A percentile compares a stretch with the other conserved stretches of the same genome.
Conservation (phyloP, 148 eudicot genomes). For the Agrostemma githago region DNA sequence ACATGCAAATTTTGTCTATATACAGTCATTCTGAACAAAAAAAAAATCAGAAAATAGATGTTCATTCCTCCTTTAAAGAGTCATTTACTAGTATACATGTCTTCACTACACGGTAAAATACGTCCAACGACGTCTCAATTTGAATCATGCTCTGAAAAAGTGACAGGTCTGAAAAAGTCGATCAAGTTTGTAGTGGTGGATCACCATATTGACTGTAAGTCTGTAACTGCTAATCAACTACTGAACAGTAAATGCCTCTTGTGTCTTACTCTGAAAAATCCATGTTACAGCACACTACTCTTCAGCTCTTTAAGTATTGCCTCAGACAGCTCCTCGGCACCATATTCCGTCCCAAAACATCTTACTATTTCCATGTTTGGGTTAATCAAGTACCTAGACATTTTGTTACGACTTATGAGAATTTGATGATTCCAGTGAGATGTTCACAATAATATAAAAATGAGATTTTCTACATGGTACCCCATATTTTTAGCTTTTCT, state of each 20-base stretch:
- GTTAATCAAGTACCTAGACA: slow-evolving; percentile 69
- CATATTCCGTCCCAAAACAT: slow-evolving; percentile 67
- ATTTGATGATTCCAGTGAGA: background rate
- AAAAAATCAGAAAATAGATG: background rate
- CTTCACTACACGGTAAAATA: background rate
- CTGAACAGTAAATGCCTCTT: background rate
- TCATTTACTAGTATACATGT: background rate
- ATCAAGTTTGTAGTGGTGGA: background rate
- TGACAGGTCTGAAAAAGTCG: background rate
- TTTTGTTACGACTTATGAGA: slow-evolving; percentile 12
- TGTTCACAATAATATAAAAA: background rate
- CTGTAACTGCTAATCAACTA: background rate
- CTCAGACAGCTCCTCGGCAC: slow-evolving; percentile 58
- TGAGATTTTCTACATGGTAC: no score
- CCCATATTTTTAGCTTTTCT: no score
- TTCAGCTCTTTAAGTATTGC: slow-evolving; percentile 54
- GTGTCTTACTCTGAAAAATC: slow-evolving; percentile 20
- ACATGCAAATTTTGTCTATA: background rate
- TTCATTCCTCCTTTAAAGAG: background rate
- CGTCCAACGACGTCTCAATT: background rate
- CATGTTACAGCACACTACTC: slow-evolving; percentile 16
- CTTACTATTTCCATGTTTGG: slow-evolving; percentile 66
- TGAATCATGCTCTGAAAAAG: background rate
- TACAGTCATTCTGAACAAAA: background rate
- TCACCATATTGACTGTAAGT: background rate